These are phyloP conservation scores for Helichrysum umbraculigerum DNA, from an alignment of 129 eudicot species.

Conservation along the genomic window DNA sequence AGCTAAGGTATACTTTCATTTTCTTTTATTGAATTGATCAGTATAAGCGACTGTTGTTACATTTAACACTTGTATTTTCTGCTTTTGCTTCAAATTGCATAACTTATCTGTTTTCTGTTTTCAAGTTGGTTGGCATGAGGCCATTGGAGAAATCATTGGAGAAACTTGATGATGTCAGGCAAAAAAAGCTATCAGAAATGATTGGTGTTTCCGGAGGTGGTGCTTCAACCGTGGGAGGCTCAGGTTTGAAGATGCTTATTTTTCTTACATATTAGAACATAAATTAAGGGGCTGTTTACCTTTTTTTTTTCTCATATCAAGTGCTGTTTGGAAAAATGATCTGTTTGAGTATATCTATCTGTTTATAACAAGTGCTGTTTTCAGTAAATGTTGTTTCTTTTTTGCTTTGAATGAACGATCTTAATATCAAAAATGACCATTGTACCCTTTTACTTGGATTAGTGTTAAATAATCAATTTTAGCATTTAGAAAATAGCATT, in stretches of 20 bases:
- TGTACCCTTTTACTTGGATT: too few relatives aligned
- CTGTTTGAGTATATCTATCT: too few relatives aligned
- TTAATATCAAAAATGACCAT: too few relatives aligned
- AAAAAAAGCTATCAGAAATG: conserved; percentile 94
- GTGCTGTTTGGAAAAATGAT: too few relatives aligned
- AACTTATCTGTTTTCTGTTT: not conserved
- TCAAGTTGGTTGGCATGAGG: conserved; percentile 95
- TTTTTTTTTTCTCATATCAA: too few relatives aligned
- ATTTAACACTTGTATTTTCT: not conserved
- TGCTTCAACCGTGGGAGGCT: conserved; percentile 42
- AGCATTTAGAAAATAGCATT: too few relatives aligned
- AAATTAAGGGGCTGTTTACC: too few relatives aligned
- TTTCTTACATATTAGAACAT: not conserved
- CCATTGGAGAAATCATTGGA: conserved; percentile 96
- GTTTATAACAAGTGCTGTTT: too few relatives aligned
- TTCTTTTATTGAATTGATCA: not conserved
- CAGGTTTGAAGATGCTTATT: conserved; percentile 51
- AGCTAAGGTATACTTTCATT: conserved; percentile 64
- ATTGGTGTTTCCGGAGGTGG: conserved; percentile 84
- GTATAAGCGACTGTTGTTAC: not conserved
- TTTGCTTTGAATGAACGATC: too few relatives aligned
- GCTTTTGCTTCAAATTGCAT: conserved; percentile 5
- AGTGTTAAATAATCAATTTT: too few relatives aligned
- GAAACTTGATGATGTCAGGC: conserved; percentile 94
- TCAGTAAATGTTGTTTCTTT: too few relatives aligned